Evolutionary conservation across 1,284 basidiomycete genomes (phyloP), one percentile per base, ranked within the genome.

Genomic region (Rhodotorula glutinis): DNA sequence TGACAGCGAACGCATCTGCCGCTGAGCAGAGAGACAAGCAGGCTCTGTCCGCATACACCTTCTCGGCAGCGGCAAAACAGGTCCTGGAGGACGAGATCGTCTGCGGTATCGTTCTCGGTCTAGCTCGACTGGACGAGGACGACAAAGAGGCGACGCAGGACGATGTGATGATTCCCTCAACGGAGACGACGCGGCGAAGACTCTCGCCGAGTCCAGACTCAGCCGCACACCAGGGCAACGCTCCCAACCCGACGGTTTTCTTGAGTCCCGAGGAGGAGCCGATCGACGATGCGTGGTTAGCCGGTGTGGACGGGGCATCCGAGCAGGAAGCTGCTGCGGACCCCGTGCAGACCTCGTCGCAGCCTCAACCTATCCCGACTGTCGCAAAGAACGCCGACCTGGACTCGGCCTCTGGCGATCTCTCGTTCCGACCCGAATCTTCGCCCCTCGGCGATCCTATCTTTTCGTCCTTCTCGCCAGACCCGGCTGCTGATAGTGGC

Each of bases 41-140:
- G 14, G 85, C 1, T 4, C 65, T 68, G 23, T 19, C 53, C n/a
- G 40, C 57, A 13, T 74, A 74, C 55, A 19, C 30, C 5, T 44
- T 73, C 44, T 49, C 51, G 0, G 23, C 25, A 21, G 65, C 70
- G 25, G 71, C 71, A 16, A 40, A 88, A 60, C 78, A 79, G 4
- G 80, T 90, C 75, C 86, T 94, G 63, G 86, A 90, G 76, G 82
- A 84, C 49, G 92, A 94, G 79, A 83, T 96, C 57, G 77, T 94
- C 9, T 83, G 88, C 65, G 88, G 91, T 52, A 87, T 96, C 66
- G 86, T 94, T 64, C 87, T 94, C 60, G 92, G 91, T 33, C 89
- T 96, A 83, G 90, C 90, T 8, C 82, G 86, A 41, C 82, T 95
- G 25, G 90, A 92, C 70, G 81, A 82, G 38, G 73, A 73, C 13